These are phyloP conservation scores for Blepharisma japonicum DNA, from an alignment of 73 alveolate genomes.

Conservation along the genomic window DNA sequence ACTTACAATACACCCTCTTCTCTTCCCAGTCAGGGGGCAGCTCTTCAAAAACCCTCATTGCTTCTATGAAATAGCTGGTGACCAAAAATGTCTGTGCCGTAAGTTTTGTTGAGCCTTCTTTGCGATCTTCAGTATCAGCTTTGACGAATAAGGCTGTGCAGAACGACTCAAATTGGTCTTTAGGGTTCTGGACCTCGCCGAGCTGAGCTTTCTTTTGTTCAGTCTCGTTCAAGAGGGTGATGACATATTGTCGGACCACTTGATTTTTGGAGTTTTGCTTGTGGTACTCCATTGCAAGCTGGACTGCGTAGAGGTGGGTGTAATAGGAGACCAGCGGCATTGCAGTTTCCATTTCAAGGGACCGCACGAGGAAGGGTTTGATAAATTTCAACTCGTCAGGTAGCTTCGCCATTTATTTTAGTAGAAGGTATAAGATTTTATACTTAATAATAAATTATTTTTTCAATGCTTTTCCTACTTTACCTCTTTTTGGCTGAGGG, in stretches of 20 bases:
- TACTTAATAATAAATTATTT: too few species aligned
- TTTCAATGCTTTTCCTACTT: too few species aligned
- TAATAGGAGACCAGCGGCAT: slow-evolving; percentile 14
- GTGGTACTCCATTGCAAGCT: not conserved
- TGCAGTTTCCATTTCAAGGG: slow-evolving; percentile 5
- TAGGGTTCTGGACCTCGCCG: not conserved
- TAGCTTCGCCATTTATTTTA: not conserved
- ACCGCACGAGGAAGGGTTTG: slow-evolving; percentile 16
- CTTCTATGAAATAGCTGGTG: slow-evolving; percentile 11
- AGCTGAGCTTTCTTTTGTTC: not conserved
- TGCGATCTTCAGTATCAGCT: slow-evolving; percentile 25
- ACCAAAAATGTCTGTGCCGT: slow-evolving; percentile 22
- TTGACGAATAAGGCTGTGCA: not conserved
- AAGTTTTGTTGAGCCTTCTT: slow-evolving; percentile 19
- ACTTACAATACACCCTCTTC: slow-evolving; percentile 16
- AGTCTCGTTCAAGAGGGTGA: not conserved
- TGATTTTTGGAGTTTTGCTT: slow-evolving; percentile 2
- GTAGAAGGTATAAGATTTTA: too few species aligned
- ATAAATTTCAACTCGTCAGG: not conserved
- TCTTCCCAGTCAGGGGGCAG: slow-evolving; percentile 29
- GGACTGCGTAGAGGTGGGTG: not conserved
- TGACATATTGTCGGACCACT: not conserved
- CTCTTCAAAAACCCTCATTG: not conserved
- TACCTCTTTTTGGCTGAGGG: too few species aligned
- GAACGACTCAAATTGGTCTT: slow-evolving; percentile 6